phyloP scores from a whole-genome alignment of 257 asterid species.

The Solanum pennellii region DNA sequence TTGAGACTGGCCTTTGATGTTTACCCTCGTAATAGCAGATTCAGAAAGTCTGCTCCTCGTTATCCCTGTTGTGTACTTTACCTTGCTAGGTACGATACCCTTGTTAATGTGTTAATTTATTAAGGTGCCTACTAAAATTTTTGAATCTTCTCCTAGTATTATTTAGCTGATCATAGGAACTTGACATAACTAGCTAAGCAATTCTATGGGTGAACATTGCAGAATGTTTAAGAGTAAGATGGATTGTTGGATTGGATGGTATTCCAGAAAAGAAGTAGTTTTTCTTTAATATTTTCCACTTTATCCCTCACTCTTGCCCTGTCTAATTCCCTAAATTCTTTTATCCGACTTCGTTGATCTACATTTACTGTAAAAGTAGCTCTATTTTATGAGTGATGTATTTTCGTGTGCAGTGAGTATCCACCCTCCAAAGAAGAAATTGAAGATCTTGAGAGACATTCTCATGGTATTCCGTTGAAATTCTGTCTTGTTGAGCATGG shows the following conservation, averaged over 20 bases:
- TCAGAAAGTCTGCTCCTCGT: slow-evolving; percentile 71
- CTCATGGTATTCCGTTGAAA: slow-evolving; percentile 27
- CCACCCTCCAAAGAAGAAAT: slow-evolving; percentile 62
- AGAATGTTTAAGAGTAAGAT: not conserved
- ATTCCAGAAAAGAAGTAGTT: not conserved
- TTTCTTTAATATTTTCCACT: not conserved
- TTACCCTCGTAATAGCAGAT: slow-evolving; percentile 70
- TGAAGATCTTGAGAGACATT: slow-evolving; percentile 31
- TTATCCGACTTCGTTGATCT: not conserved
- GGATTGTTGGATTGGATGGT: not conserved
- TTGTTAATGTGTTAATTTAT: not conserved
- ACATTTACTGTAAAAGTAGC: not conserved
- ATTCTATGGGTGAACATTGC: not conserved
- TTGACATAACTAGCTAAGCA: not conserved
- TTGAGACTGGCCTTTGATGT: slow-evolving; percentile 50
- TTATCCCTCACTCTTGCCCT: not conserved
- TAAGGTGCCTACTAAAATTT: not conserved
- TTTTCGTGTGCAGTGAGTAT: slow-evolving; percentile 24
- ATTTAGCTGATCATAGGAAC: not conserved
- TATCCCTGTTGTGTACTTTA: slow-evolving; percentile 47
- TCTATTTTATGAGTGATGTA: not conserved
- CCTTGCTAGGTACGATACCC: slow-evolving; percentile 39
- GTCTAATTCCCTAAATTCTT: not conserved
- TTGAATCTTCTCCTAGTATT: not conserved
- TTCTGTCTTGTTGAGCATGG: slow-evolving; percentile 59